Evolutionary conservation across 495 filamentous ascomycete species (phyloP), one percentile per base, ranked within the genome.

Genomic region (Clohesyomyces aquaticus): DNA sequence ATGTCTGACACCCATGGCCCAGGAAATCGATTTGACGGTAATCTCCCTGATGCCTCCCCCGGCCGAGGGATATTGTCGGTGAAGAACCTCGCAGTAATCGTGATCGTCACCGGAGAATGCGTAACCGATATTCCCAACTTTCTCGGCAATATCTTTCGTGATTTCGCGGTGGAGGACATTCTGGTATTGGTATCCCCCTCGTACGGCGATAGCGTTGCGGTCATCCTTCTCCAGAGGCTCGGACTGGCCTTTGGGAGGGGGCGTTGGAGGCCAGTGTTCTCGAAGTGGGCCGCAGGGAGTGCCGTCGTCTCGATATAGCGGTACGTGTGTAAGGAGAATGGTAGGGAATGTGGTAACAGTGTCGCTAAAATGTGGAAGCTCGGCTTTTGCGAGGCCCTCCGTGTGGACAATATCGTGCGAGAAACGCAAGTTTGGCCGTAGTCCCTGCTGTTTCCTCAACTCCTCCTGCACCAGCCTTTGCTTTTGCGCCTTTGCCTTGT

Each of bases 41-140:
- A 97, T 93, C 69, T 99, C 95, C 25, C 80, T 83, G 1, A 93
- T 87, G 0, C 83, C 83, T 43, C 82, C 83, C 4, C 79, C 79
- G 59, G 83, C 81, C 18, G 82, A 76, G 10, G 80, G 83, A 60
- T 85, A 89, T 49, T 86, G 81, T 11, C 79, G 80, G 72, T 99
- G 95, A 1, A 83, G 76, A 23, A 98, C 75, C 57, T 96, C 92
- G 76, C 95, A 99, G 77, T 98, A 96, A 75, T 99, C 95, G 75
- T 99, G 95, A 74, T 99, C 95, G 69, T 99, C 95, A 1, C 95
- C 95, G 1, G 91, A 96, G 72, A 97, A 98, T 42, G 91, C 87
- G 53, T 92, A 86, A 8, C 80, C 75, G 18, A 96, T 85, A 49
- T 91, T 86, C 19, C 91, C 68, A 27, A 72, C 50, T 21, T 64